Base-by-base conservation (phyloP, 2,329 filamentous ascomycete genomes). In the Fusarium compactum region DNA sequence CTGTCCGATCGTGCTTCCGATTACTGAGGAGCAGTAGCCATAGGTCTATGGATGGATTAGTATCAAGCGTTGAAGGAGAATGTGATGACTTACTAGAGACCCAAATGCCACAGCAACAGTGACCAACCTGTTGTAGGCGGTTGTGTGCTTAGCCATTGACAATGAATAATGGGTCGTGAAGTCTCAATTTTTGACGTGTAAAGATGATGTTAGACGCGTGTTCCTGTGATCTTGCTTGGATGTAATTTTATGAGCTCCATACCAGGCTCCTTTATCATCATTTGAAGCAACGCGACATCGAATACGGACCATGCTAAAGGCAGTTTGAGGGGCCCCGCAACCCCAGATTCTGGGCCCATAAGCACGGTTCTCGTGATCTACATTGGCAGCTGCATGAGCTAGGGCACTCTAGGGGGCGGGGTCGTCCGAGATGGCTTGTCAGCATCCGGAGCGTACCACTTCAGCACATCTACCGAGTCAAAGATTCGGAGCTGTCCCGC, bases 1-100 rank as follows among this genome's bases (percentile, higher is more conserved):
- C 67, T 86, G 84, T 18, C 85, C 85, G 62, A 86, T 85, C 25
- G 84, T 86, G 62, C 82, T 84, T 34, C 80, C 78, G 38, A 86
- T 86, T 25, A 86, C 81, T 5, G 84, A 85, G 9, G 84, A 79
- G 58, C 80, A 82, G 68, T 86, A 86, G 24, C 85, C 84, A 65
- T 86, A 86, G 7, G 84, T 85, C 82, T 84, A 54, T 10, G 25
- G 20, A 14, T 9, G 5, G 3, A 16, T 50, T 1, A 62, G 61
- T 8, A 34, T 20, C 4, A 6, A 1, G 2, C 5, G 0, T 6
- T 4, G 4, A 25, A 2, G 6, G 1, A 5, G 2, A 3, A 8
- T 2, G 1, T 12, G 1, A 2, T 8, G 10, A 65, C 75, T 34
- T 60, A 79, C 78, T 41, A 77, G 59, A 5, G 74, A 75, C 6